phyloP scores from a whole-genome alignment of 495 filamentous ascomycete species.

The Penicillium antarcticum region DNA sequence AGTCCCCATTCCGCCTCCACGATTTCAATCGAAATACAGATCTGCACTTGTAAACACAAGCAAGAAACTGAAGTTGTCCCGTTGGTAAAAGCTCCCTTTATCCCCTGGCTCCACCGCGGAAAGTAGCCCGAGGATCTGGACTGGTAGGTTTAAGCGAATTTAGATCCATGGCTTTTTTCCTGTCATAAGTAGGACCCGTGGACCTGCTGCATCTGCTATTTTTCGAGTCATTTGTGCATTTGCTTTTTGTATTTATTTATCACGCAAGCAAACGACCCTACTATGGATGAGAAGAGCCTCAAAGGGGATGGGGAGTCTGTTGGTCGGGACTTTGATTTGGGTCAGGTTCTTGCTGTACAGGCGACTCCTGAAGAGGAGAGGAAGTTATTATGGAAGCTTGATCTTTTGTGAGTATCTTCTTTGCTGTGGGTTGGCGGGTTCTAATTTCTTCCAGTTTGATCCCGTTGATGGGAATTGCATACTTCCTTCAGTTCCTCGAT shows the following conservation, averaged over 20 bases:
- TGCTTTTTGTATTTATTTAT: too few species aligned
- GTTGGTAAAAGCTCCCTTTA: constrained; percentile 1
- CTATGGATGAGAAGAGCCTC: constrained; percentile 5
- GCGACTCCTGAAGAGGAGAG: constrained; percentile 26
- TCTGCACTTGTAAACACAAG: neutral
- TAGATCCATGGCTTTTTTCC: neutral
- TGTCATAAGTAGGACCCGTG: neutral
- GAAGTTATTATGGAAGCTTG: constrained; percentile 28
- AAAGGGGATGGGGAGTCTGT: constrained; percentile 4
- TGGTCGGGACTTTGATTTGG: constrained; percentile 26
- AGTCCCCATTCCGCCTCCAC: neutral
- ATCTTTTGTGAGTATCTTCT: constrained; percentile 22
- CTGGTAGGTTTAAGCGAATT: constrained; percentile 15
- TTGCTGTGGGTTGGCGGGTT: neutral
- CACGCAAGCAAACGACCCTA: neutral
- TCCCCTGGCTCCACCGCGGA: constrained; percentile 12
- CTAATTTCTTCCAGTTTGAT: constrained; percentile 31
- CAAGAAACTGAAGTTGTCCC: neutral
- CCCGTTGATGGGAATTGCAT: constrained; percentile 33
- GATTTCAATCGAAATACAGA: neutral
- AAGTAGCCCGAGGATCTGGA: constrained; percentile 2
- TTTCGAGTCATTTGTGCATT: neutral
- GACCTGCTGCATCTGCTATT: neutral
- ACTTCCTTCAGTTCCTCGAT: constrained; percentile 52
- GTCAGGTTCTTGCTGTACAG: constrained; percentile 24